Evolutionary conservation across 352 stramenopile genomes (phyloP).

Genomic region (Globisporangium recalcitrans): DNA sequence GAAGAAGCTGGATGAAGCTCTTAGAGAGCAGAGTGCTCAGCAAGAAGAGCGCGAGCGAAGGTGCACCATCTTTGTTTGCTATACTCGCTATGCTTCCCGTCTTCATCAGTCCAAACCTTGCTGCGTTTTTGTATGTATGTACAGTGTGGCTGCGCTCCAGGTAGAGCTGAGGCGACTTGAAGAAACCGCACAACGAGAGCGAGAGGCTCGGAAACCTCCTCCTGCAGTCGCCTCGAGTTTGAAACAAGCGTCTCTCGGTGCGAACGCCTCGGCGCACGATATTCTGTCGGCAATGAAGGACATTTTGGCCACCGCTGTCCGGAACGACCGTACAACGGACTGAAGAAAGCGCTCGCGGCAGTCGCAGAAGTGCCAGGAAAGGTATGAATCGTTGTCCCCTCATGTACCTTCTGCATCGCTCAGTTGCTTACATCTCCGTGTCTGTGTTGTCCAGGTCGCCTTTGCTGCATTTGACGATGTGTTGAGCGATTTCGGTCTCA

Average conservation of each 20-base stretch:
- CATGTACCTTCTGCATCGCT: neutral
- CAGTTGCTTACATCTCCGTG: no score
- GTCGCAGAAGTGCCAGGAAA: conserved; percentile 69
- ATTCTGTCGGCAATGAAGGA: conserved; percentile 67
- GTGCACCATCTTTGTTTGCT: conserved; percentile 15
- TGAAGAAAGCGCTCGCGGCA: conserved; percentile 73
- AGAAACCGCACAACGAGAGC: conserved; percentile 22
- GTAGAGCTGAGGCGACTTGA: conserved; percentile 23
- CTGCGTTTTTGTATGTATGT: no score
- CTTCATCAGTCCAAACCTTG: no score
- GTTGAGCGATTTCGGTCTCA: conserved; percentile 58
- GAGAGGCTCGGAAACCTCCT: neutral
- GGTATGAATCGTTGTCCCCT: conserved; percentile 18
- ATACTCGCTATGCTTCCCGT: no score
- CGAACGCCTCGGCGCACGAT: conserved; percentile 47
- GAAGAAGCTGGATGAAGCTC: conserved; percentile 43
- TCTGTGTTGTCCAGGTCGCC: conserved; percentile 32
- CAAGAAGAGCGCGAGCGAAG: conserved; percentile 37
- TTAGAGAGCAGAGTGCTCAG: conserved; percentile 36
- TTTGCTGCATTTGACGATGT: conserved; percentile 70
- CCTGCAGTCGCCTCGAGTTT: conserved; percentile 31
- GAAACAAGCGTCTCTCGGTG: conserved; percentile 41
- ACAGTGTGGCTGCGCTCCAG: conserved; percentile 28
- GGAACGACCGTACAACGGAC: conserved; percentile 64
- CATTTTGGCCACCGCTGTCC: conserved; percentile 52